phyloP scores from a whole-genome alignment of 192 early-diverging fungal genomes.

The Haplosporangium gracile region DNA sequence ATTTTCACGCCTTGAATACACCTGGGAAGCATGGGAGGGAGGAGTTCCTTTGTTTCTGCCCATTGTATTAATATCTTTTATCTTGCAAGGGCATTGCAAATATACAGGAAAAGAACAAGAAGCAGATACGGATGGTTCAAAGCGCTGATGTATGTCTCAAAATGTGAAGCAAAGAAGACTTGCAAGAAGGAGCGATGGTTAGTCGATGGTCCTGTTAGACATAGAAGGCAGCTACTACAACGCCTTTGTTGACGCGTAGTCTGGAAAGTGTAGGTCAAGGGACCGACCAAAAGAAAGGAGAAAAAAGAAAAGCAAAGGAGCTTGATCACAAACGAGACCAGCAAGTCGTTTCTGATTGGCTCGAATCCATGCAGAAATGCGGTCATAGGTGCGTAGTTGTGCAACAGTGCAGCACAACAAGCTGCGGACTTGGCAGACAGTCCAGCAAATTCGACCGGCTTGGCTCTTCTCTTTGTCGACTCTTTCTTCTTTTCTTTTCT shows the following conservation, averaged over 20 bases:
- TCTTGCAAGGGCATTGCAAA: background rate
- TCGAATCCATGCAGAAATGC: background rate
- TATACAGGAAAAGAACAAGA: background rate
- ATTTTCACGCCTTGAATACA: too few relatives aligned
- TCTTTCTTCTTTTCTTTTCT: constrained; percentile 7
- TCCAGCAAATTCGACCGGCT: background rate
- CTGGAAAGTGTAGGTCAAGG: background rate
- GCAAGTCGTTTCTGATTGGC: background rate
- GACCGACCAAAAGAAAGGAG: background rate
- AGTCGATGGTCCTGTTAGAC: too few relatives aligned
- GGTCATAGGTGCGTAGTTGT: background rate
- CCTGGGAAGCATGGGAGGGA: too few relatives aligned
- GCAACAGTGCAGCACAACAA: too few relatives aligned
- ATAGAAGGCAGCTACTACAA: too few relatives aligned
- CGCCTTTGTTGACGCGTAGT: background rate
- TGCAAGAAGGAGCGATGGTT: too few relatives aligned
- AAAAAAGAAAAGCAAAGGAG: background rate
- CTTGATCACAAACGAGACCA: background rate
- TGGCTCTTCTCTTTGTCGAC: background rate
- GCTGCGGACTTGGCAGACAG: background rate
- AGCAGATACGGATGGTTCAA: background rate
- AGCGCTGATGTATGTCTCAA: background rate
- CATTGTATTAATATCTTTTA: background rate
- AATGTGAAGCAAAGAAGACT: background rate
- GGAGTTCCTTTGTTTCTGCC: background rate